A percentile compares a stretch with the other conserved stretches of the same genome.
These are phyloP conservation scores for Mycena sanguinolenta DNA, from an alignment of 768 basidiomycete species.

Conservation along the genomic window DNA sequence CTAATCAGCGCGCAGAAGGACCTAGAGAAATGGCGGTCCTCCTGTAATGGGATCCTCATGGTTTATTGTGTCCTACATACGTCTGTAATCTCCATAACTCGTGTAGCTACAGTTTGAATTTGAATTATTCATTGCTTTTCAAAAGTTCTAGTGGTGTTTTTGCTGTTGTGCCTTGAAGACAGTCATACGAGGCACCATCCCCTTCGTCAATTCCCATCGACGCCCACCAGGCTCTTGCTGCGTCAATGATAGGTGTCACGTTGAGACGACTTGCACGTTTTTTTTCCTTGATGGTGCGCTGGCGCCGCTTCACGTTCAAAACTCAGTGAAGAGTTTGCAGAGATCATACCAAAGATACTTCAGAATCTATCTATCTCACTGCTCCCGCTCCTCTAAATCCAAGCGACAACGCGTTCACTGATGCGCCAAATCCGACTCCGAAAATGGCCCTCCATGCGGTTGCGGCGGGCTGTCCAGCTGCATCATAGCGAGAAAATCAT, in stretches of 20 bases:
- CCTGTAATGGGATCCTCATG: slow-evolving; percentile 26
- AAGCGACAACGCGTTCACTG: neutral
- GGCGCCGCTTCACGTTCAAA: no score
- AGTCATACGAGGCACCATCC: no score
- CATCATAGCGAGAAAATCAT: slow-evolving; percentile 60
- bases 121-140: neutral
- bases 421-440: slow-evolving; percentile 3
- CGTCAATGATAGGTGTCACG: no score
- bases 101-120: neutral
- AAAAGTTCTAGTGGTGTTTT: neutral
- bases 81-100: neutral
- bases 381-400: no score
- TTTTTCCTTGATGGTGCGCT: no score
- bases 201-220: no score
- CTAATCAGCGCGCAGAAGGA: slow-evolving; percentile 34
- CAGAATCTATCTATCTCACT: no score
- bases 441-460: slow-evolving; percentile 31
- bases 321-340: no score
- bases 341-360: no score
- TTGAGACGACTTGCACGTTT: no score
- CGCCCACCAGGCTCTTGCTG: no score
- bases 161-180: no score
- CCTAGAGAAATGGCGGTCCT: slow-evolving; percentile 27
- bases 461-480: slow-evolving; percentile 41
- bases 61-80: slow-evolving; percentile 32